Conservation (phyloP, 345 rosid genomes). For the Camelina neglecta region DNA sequence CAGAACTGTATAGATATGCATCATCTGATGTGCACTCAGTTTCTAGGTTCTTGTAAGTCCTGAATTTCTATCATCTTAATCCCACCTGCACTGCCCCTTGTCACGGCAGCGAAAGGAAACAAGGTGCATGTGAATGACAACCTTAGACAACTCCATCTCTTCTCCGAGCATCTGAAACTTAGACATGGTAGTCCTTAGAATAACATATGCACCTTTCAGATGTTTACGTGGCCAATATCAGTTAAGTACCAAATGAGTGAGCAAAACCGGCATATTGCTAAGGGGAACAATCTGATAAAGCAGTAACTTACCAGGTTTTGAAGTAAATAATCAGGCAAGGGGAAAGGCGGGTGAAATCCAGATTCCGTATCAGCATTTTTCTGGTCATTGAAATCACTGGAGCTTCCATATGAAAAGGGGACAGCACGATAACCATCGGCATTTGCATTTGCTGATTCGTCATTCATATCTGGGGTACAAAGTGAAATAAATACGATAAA, state of each 20-base stretch:
- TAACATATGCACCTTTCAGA: constrained; percentile 78
- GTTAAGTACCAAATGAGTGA: constrained; percentile 54
- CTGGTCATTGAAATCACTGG: constrained; percentile 49
- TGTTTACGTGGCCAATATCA: constrained; percentile 59
- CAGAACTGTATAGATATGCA: constrained; percentile 63
- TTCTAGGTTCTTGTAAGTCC: constrained; percentile 60
- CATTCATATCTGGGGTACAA: constrained; percentile 50
- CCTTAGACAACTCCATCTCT: constrained; percentile 72
- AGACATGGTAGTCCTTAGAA: constrained; percentile 99
- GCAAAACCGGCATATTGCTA: constrained; percentile 35
- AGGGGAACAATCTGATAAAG: constrained; percentile 27
- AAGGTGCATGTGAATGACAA: constrained; percentile 84
- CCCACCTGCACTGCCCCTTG: constrained; percentile 98
- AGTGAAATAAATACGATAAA: constrained; percentile 22
- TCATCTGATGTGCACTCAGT: constrained; percentile 62
- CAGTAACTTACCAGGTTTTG: constrained; percentile 74
- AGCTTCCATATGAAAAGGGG: constrained; percentile 73
- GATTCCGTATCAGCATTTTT: constrained; percentile 55
- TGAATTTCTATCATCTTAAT: constrained; percentile 73
- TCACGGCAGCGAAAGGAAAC: constrained; percentile 93
- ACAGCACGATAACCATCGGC: constrained; percentile 61
- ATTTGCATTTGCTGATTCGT: constrained; percentile 47
- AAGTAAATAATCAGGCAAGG: constrained; percentile 71
- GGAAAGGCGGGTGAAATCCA: constrained; percentile 75
- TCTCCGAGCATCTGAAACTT: constrained; percentile 99